A percentile compares a stretch with the other conserved stretches of the same genome.
Conservation (phyloP, 75 land plant genomes). For the Pinus albicaulis region DNA sequence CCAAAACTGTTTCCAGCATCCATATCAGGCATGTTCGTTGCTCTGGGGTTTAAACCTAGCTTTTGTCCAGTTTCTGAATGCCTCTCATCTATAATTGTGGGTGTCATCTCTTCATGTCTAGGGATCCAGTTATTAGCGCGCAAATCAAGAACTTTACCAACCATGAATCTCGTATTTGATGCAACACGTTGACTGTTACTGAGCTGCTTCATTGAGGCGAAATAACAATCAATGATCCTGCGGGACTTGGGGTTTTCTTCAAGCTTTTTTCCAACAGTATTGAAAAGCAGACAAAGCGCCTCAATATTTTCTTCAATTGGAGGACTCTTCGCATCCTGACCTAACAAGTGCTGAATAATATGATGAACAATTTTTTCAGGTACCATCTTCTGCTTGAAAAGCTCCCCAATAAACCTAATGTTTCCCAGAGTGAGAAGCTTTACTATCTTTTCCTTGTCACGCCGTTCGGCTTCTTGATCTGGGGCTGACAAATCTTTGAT, state of each 20-base stretch:
- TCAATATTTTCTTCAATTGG: slow-evolving; percentile 95
- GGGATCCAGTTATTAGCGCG: slow-evolving; percentile 91
- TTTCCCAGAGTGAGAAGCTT: slow-evolving; percentile 86
- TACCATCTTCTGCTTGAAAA: slow-evolving; percentile 82
- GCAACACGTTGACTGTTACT: slow-evolving; percentile 48
- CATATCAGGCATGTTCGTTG: slow-evolving; percentile 53
- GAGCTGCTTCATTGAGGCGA: slow-evolving; percentile 62
- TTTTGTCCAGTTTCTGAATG: slow-evolving; percentile 88
- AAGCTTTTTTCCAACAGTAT: slow-evolving; percentile 83
- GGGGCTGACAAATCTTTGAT: slow-evolving; percentile 57
- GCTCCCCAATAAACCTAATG: slow-evolving; percentile 85
- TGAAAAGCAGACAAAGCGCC: slow-evolving; percentile 86
- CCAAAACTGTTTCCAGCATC: slow-evolving; percentile 26
- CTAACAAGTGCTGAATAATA: slow-evolving; percentile 81
- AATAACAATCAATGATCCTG: slow-evolving; percentile 52
- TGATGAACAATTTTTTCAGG: slow-evolving; percentile 85
- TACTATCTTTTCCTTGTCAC: slow-evolving; percentile 11
- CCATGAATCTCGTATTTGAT: slow-evolving; percentile 70
- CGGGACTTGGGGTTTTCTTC: slow-evolving; percentile 71
- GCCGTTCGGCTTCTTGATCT: slow-evolving; percentile 16
- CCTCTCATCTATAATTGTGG: slow-evolving; percentile 83
- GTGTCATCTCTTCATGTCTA: slow-evolving; percentile 91
- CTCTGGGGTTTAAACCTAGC: slow-evolving; percentile 72
- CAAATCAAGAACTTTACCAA: slow-evolving; percentile 74
- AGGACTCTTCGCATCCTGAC: slow-evolving; percentile 47